A percentile compares a stretch with the other conserved stretches of the same genome.
These are phyloP conservation scores for Aegle marmelos DNA, from an alignment of 345 rosid species.

Conservation along the genomic window DNA sequence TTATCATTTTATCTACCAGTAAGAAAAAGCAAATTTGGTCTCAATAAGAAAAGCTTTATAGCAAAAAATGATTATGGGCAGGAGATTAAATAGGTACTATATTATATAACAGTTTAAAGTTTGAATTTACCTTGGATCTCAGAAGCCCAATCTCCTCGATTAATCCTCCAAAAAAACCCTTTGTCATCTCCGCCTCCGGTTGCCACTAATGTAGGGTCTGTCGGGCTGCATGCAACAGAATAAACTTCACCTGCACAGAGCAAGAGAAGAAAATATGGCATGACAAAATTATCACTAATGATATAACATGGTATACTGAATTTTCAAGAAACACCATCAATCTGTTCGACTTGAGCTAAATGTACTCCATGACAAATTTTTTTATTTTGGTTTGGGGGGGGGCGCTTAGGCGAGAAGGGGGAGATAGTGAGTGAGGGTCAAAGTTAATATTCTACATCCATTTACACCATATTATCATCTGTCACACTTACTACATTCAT, in stretches of 20 bases:
- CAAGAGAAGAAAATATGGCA: slow-evolving; percentile 3
- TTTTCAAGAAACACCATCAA: background rate
- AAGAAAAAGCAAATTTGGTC: background rate
- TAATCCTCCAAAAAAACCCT: slow-evolving; percentile 84
- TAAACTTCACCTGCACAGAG: slow-evolving; percentile 62
- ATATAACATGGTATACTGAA: background rate
- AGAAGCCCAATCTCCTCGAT: slow-evolving; percentile 83
- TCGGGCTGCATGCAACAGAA: slow-evolving; percentile 72
- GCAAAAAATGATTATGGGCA: background rate
- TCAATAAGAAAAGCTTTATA: background rate
- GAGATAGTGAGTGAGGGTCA: background rate
- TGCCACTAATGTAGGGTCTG: slow-evolving; percentile 76
- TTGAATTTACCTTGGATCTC: slow-evolving; percentile 53
- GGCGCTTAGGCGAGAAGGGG: background rate
- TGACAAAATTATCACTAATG: background rate
- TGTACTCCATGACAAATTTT: background rate
- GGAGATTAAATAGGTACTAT: background rate
- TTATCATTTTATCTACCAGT: background rate
- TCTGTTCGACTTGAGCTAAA: background rate
- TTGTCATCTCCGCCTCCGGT: slow-evolving; percentile 91
- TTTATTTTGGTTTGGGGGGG: too few relatives aligned
- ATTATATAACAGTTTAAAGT: background rate
- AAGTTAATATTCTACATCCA: background rate
- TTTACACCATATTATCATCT: background rate
- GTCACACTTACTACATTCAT: background rate